Base-by-base conservation (phyloP, 768 basidiomycete genomes). In the Kwoniella mangroviensis region DNA sequence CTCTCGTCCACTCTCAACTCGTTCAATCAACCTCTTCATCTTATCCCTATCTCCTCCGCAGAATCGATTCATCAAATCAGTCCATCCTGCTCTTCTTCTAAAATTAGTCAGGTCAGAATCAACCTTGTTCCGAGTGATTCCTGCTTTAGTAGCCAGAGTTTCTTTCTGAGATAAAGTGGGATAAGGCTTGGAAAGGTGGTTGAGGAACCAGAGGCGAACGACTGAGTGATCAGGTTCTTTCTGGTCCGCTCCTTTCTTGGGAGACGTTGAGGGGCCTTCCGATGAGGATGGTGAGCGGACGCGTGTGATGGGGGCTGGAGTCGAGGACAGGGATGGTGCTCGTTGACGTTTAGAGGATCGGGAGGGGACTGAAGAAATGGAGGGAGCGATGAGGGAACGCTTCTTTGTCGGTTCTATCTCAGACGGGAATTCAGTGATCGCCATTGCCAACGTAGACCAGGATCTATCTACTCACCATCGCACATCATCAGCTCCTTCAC, bases 71-170 rank as follows among this genome's bases (percentile, higher is more conserved):
- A 72, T 69, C 19, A 78, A 66, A 13, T 72, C 71, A 6, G 75
- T 73, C 79, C 79, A 80, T 24, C 79, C 79, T 19, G 68, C 42
- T 19, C 79, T 61, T 6, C 77, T 70, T 4, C 79, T 68, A 71
- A 77, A 80, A 58, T 80, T 80, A 19, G 77, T 77, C 51, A 80
- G 52, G 58, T 80, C 75, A 21, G 45, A 45, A 21, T 78, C 75
- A 51, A 80, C 68, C 56, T 78, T 78, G 21, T 55, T 60, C 0
- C 63, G 34, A 11, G 72, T 62, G 53, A 75, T 74, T 24, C 70
- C 70, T 56, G 71, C 57, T 58, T 40, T 26, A 21, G 15, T 13
- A 57, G 77, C 68, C 13, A 80, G 69, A 19, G 24, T 9, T 22
- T 65, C 61, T 59, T 77, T 76, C 43, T 76, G 61, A n/a, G 54